These are phyloP conservation scores for Ligustrum vulgare DNA, from an alignment of 257 asterid species.

Conservation along the genomic window DNA sequence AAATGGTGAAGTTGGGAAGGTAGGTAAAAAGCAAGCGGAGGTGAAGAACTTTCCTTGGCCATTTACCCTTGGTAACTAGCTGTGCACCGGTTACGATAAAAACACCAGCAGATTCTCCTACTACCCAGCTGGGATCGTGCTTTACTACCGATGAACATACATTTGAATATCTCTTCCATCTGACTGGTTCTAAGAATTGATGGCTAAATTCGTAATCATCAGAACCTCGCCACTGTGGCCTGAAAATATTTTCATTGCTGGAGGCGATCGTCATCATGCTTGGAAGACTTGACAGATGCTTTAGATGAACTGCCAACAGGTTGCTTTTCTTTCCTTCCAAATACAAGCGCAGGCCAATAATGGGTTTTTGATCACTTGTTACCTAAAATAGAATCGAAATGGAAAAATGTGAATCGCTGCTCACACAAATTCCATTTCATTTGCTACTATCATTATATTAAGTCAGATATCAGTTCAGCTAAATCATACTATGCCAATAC, in stretches of 20 bases:
- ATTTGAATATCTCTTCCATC: slow-evolving; percentile 80
- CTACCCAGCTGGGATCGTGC: slow-evolving; percentile 74
- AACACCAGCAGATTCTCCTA: slow-evolving; percentile 52
- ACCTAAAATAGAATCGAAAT: slow-evolving; percentile 44
- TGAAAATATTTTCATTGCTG: slow-evolving; percentile 25
- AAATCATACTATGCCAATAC: neutral
- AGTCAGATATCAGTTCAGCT: neutral
- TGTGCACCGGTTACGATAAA: slow-evolving; percentile 90
- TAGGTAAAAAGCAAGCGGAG: slow-evolving; percentile 76
- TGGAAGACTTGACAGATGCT: slow-evolving; percentile 86
- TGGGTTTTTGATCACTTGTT: slow-evolving; percentile 77
- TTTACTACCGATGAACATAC: slow-evolving; percentile 74
- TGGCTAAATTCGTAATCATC: slow-evolving; percentile 63
- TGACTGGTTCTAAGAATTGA: slow-evolving; percentile 81
- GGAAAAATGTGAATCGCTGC: neutral
- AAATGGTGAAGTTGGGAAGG: slow-evolving; percentile 66
- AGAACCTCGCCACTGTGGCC: slow-evolving; percentile 88
- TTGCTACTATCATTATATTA: too few species aligned
- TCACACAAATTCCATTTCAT: too few species aligned
- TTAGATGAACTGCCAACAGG: slow-evolving; percentile 81
- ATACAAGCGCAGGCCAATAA: slow-evolving; percentile 77
- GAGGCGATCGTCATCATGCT: slow-evolving; percentile 50
- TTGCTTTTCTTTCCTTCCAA: slow-evolving; percentile 91
- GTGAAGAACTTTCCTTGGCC: slow-evolving; percentile 90
- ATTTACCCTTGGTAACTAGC: slow-evolving; percentile 75